Conservation (phyloP, 495 filamentous ascomycete genomes). For the Talaromyces ruber region DNA sequence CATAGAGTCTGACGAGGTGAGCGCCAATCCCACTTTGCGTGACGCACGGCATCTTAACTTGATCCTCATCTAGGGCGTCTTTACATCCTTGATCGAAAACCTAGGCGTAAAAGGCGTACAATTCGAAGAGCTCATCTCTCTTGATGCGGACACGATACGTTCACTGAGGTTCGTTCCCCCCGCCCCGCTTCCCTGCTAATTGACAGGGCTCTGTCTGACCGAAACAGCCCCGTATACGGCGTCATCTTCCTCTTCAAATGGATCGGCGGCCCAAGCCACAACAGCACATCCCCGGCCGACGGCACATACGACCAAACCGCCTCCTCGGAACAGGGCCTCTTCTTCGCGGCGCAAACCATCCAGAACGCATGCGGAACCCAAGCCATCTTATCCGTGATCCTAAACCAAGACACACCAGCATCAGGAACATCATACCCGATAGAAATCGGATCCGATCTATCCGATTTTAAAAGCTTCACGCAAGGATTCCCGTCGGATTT, state of each 20-base stretch:
- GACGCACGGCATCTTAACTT: not conserved
- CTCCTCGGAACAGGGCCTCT: conserved; percentile 53
- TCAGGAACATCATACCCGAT: conserved; percentile 22
- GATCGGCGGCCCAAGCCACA: conserved; percentile 62
- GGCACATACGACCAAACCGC: conserved; percentile 72
- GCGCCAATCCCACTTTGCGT: conserved; percentile 9
- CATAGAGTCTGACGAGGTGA: conserved; percentile 92
- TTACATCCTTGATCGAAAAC: conserved; percentile 86
- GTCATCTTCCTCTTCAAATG: conserved; percentile 99
- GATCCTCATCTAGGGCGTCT: conserved; percentile 63
- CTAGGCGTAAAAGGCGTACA: conserved; percentile 90
- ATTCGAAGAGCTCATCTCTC: conserved; percentile 90
- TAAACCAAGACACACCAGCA: conserved; percentile 61
- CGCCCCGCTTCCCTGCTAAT: not conserved
- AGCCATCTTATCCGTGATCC: conserved; percentile 82
- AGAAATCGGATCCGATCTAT: conserved; percentile 53
- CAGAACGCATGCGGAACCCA: conserved; percentile 99
- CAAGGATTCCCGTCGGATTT: conserved; percentile 75
- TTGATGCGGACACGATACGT: conserved; percentile 74
- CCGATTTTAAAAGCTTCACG: conserved; percentile 86
- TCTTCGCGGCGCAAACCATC: conserved; percentile 97
- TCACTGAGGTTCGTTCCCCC: conserved; percentile 42
- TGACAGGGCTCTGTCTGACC: conserved; percentile 1
- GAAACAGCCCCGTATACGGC: conserved; percentile 71
- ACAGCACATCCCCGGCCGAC: conserved; percentile 53